Conservation (phyloP, 164 flowering plant genomes). For the Annona cherimola region DNA sequence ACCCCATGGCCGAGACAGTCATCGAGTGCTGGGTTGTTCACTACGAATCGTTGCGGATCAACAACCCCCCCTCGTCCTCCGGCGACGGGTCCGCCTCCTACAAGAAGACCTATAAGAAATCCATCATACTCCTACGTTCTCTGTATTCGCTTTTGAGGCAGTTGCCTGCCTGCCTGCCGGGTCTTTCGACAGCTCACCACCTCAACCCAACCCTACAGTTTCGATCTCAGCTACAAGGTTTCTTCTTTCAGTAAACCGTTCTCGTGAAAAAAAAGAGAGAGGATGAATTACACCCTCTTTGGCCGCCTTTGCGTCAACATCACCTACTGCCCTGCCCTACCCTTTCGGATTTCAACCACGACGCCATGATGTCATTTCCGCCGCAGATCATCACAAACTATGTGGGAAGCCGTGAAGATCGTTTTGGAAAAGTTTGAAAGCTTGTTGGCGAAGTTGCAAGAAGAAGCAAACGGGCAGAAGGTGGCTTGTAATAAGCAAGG, state of each 20-base stretch:
- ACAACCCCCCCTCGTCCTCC: conserved; percentile 31
- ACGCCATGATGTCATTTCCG: conserved; percentile 39
- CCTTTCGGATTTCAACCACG: conserved; percentile 66
- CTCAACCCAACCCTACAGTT: conserved; percentile 42
- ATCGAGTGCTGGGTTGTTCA: conserved; percentile 89
- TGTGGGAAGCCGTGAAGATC: conserved; percentile 96
- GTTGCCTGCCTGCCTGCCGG: conserved; percentile 70
- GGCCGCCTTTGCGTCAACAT: conserved; percentile 66
- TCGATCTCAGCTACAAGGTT: conserved; percentile 72
- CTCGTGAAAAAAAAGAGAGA: conserved; percentile 49
- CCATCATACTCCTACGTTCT: conserved; percentile 64
- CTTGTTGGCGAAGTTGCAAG: no score
- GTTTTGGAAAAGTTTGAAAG: no score
- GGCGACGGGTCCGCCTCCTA: conserved; percentile 35
- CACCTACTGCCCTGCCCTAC: conserved; percentile 51
- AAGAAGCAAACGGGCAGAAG: no score
- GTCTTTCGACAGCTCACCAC: conserved; percentile 56
- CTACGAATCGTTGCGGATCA: conserved; percentile 39
- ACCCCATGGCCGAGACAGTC: conserved; percentile 50
- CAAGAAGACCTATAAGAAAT: conserved; percentile 72
- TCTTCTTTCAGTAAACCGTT: conserved; percentile 68
- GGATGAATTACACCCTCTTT: conserved; percentile 64
- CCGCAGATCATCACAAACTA: conserved; percentile 75
- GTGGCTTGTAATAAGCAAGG: no score
- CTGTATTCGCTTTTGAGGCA: conserved; percentile 67